phyloP scores from a whole-genome alignment of 2,329 filamentous ascomycete genomes.

The Clonostachys rosea region DNA sequence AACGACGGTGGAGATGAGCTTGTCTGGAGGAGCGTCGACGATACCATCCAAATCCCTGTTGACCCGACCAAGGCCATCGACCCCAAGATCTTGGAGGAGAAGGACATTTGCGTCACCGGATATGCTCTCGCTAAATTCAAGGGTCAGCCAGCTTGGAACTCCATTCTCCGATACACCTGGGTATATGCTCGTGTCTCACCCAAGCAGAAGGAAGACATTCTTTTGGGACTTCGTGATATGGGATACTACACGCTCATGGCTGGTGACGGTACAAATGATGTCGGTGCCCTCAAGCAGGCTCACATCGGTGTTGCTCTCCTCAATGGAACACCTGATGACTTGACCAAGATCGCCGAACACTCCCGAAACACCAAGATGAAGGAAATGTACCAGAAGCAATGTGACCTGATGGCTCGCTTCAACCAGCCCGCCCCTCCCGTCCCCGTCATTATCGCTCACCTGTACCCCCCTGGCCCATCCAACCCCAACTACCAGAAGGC shows the following conservation, averaged over 20 bases:
- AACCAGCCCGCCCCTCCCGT: conserved; percentile 92
- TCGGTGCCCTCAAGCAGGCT: conserved; percentile 95
- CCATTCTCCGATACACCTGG: conserved; percentile 86
- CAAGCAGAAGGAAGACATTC: conserved; percentile 97
- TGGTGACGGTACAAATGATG: conserved; percentile 96
- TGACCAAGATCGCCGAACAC: conserved; percentile 89
- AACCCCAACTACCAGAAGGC: conserved; percentile 97
- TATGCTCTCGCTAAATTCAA: conserved; percentile 90
- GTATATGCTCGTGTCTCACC: conserved; percentile 97
- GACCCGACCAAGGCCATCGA: conserved; percentile 80
- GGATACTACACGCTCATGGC: conserved; percentile 99
- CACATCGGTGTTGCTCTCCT: conserved; percentile 95
- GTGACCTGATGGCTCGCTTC: conserved; percentile 86
- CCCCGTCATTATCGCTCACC: conserved; percentile 84
- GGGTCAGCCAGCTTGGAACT: conserved; percentile 68
- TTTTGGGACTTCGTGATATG: conserved; percentile 92
- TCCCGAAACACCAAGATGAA: conserved; percentile 96
- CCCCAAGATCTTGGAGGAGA: conserved; percentile 71
- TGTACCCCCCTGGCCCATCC: conserved; percentile 83
- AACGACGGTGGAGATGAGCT: conserved; percentile 76
- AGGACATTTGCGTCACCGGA: conserved; percentile 93
- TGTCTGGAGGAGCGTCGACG: conserved; percentile 93
- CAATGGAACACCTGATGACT: conserved; percentile 88
- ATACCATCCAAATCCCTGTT: conserved; percentile 80
- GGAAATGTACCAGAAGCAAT: conserved; percentile 96